phyloP scores from a whole-genome alignment of 2,329 filamentous ascomycete species.

The Beauveria pseudobassiana region DNA sequence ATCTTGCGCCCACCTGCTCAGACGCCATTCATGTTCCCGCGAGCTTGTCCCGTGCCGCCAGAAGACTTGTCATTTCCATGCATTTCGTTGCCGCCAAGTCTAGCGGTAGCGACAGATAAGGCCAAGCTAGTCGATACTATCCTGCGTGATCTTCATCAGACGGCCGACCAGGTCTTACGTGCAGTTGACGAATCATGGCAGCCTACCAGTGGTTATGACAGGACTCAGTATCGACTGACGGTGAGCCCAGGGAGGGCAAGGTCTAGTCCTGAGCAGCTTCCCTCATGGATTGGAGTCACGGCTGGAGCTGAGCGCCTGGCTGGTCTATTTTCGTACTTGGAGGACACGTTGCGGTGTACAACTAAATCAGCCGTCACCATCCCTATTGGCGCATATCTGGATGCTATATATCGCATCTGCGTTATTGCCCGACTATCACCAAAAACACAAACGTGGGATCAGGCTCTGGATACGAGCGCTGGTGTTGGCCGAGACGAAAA shows the following conservation, averaged over 20 bases:
- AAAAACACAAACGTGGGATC: constrained; percentile 38
- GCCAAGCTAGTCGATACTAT: constrained; percentile 53
- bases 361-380: constrained; percentile 61
- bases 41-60: constrained; percentile 49
- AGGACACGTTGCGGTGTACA: constrained; percentile 52
- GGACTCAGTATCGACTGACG: constrained; percentile 36
- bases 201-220: constrained; percentile 46
- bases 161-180: constrained; percentile 70
- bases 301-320: constrained; percentile 64
- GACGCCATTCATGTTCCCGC: constrained; percentile 40
- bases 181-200: constrained; percentile 78
- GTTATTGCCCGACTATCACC: constrained; percentile 51
- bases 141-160: constrained; percentile 58
- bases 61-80: constrained; percentile 60
- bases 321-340: constrained; percentile 58
- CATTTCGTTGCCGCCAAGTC: constrained; percentile 78
- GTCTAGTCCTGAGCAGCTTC: constrained; percentile 43
- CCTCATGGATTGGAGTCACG: constrained; percentile 65
- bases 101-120: constrained; percentile 61
- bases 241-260: constrained; percentile 44
- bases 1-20: constrained; percentile 57
- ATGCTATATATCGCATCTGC: constrained; percentile 63
- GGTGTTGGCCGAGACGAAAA: constrained; percentile 74
- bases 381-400: constrained; percentile 59
- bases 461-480: constrained; percentile 56